Base-by-base conservation (phyloP, 2,329 filamentous ascomycete genomes). In the Trichoderma afroharzianum region DNA sequence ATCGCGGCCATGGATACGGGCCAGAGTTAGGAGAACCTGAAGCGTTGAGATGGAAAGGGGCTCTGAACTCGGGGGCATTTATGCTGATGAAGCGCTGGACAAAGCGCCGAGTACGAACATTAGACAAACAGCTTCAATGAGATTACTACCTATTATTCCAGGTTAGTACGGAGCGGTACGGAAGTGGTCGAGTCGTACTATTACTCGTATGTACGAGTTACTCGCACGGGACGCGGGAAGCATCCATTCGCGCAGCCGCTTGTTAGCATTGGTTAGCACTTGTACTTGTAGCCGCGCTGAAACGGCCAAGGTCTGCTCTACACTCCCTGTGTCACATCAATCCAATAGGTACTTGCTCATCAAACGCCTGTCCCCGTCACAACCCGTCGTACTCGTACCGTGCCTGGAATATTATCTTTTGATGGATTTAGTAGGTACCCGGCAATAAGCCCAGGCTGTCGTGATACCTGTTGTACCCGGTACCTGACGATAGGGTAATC, bases 251-350 rank as follows among this genome's bases (percentile, higher is more conserved):
- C 43, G 8, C 47, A 53, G n/a, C 47, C 47, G n/a, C 47, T 53
- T 24, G 47, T 53, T 53, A 12, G 47, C 47, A 53, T 6, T 53
- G 21, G 47, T 21, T n/a, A 53, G 47, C 21, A 26, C 33, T 55
- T 39, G 26, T 26, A 26, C 26, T 26, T 26, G 26, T 15, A 58
- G 28, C 24, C 6, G 55, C 30, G 36, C 39, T 69, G 67, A 69
- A 69, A 69, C 67, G 67, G 21, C 57, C 67, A 36, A 69, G 57
- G 67, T 28, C 57, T 53, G 26, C 14, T 36, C 57, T 68, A 68
- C 64, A 59, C 64, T 68, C 36, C 26, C 53, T 59, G 64, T 28
- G 24, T 68, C 64, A 68, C 36, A 59, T 32, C 18, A 36, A 15
- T 36, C 36, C 39, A 58, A 15, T 28, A n/a, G n/a, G n/a, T n/a